phyloP scores from a whole-genome alignment of 257 asterid species.

The Striga asiatica region DNA sequence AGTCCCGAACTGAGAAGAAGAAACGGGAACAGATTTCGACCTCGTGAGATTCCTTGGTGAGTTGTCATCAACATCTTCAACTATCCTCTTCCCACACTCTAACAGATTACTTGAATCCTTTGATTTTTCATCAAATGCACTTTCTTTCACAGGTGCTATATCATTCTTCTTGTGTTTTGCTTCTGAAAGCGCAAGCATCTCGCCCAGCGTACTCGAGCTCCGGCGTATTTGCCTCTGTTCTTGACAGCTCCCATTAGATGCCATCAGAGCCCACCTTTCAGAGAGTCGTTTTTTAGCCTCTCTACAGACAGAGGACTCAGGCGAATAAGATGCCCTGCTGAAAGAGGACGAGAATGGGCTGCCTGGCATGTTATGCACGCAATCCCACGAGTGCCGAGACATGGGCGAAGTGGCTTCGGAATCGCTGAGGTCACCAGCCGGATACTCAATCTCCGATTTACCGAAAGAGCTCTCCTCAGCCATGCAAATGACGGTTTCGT shows the following conservation, averaged over 20 bases:
- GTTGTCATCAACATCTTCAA: constrained; percentile 23
- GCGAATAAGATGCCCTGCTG: constrained; percentile 83
- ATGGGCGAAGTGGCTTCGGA: constrained; percentile 79
- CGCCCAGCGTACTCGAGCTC: constrained; percentile 91
- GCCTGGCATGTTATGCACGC: constrained; percentile 54
- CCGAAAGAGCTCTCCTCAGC: constrained; percentile 88
- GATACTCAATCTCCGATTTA: constrained; percentile 67
- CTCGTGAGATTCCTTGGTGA: constrained; percentile 54
- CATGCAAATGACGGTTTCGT: constrained; percentile 48
- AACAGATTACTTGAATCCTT: constrained; percentile 22
- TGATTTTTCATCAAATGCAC: constrained; percentile 27
- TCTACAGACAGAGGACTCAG: constrained; percentile 86
- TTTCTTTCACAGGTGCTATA: constrained; percentile 24
- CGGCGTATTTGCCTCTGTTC: constrained; percentile 56
- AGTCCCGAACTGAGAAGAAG: constrained; percentile 41
- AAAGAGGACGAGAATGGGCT: constrained; percentile 75
- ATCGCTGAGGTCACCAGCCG: constrained; percentile 61
- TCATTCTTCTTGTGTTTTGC: constrained; percentile 48
- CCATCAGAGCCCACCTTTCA: constrained; percentile 93
- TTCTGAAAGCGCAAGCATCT: constrained; percentile 96
- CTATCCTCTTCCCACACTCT: constrained; percentile 22
- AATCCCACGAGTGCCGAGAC: constrained; percentile 94
- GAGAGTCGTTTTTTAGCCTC: constrained; percentile 98
- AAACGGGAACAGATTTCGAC: constrained; percentile 84
- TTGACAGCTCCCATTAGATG: constrained; percentile 54